These are phyloP conservation scores for Hirsutella rhossiliensis DNA, from an alignment of 2,329 filamentous ascomycete genomes.

Conservation along the genomic window DNA sequence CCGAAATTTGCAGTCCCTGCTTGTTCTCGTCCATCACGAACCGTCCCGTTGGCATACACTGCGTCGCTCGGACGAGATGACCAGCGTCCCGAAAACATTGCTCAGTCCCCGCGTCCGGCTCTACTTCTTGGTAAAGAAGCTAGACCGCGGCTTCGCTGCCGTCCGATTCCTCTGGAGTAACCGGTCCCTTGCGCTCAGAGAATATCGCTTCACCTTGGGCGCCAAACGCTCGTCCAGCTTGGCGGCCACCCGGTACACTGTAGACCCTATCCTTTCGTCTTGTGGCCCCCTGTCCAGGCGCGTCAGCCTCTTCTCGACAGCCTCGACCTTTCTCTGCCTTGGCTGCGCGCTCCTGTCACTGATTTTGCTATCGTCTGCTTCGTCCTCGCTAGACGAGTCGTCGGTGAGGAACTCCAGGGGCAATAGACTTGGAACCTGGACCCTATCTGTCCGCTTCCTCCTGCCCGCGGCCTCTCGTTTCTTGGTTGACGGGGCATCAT, in stretches of 20 bases:
- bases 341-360: constrained; percentile 12
- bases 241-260: constrained; percentile 38
- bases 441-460: constrained; percentile 19
- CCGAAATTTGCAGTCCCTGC: too few species aligned
- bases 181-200: constrained; percentile 28
- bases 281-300: constrained; percentile 25
- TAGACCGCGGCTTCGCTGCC: constrained; percentile 20
- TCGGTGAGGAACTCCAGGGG: constrained; percentile 42
- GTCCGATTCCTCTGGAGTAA: constrained; percentile 33
- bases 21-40: too few species aligned
- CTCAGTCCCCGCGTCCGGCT: too few species aligned
- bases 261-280: constrained; percentile 39
- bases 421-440: constrained; percentile 30
- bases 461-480: background rate
- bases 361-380: constrained; percentile 14
- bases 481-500: background rate
- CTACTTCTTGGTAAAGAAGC: constrained; percentile 27
- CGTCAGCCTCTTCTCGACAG: constrained; percentile 23
- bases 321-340: constrained; percentile 32
- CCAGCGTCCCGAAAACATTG: too few species aligned
- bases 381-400: constrained; percentile 36
- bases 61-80: too few species aligned
- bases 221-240: constrained; percentile 34
- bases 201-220: constrained; percentile 32
- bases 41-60: too few species aligned